Conservation (phyloP, 768 basidiomycete genomes). For the Kwoniella sp. region DNA sequence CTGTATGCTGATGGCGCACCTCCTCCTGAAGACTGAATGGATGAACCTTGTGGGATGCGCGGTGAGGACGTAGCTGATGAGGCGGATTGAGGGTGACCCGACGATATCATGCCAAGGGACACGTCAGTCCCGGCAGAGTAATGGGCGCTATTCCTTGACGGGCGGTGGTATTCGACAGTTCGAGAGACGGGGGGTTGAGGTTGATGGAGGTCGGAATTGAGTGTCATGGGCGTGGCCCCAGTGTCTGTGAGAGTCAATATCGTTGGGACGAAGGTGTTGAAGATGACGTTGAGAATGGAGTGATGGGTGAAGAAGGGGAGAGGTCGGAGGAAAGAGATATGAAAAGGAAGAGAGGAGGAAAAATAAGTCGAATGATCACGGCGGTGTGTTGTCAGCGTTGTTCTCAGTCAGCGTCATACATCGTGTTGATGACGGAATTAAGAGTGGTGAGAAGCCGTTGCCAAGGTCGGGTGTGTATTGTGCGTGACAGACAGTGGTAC, state of each 20-base stretch:
- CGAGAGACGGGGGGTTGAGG: slow-evolving; percentile 33
- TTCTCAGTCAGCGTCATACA: background rate
- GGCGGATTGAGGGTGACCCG: slow-evolving; percentile 20
- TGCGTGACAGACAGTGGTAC: background rate
- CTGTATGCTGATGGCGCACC: slow-evolving; percentile 43
- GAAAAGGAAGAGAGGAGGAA: slow-evolving; percentile 7
- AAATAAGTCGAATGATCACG: background rate
- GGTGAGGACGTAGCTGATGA: slow-evolving; percentile 26
- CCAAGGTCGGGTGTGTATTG: background rate
- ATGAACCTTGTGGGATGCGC: slow-evolving; percentile 23
- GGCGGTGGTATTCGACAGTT: slow-evolving; percentile 56
- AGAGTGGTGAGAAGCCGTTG: background rate
- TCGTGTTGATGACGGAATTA: background rate
- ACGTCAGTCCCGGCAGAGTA: slow-evolving; percentile 55
- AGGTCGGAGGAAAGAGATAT: background rate
- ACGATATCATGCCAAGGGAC: slow-evolving; percentile 51
- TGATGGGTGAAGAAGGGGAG: background rate
- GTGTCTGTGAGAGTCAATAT: slow-evolving; percentile 37
- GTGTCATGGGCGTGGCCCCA: slow-evolving; percentile 50
- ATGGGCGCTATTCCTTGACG: slow-evolving; percentile 51
- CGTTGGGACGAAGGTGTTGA: background rate
- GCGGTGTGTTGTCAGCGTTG: background rate
- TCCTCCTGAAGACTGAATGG: background rate
- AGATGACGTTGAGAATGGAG: background rate
- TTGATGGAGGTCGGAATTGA: slow-evolving; percentile 20